These are phyloP conservation scores for Escallonia herrerae DNA, from an alignment of 129 eudicot species.

Conservation along the genomic window DNA sequence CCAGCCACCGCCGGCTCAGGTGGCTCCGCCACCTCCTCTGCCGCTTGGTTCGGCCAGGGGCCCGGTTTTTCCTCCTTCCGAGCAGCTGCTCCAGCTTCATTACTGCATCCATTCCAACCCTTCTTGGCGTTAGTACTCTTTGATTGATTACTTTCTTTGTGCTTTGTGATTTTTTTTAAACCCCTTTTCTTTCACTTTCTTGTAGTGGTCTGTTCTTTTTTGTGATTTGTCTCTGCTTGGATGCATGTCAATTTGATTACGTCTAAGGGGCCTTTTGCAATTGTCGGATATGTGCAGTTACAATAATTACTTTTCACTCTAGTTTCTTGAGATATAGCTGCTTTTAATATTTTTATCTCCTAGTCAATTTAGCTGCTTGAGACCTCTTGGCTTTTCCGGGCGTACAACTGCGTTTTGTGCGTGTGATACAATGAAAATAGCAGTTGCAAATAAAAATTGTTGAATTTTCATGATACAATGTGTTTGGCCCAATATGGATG, in stretches of 20 bases:
- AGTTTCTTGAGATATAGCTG: not conserved
- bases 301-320: too few species aligned
- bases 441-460: too few species aligned
- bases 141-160: not conserved
- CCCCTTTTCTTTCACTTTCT: too few species aligned
- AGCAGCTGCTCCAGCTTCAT: conserved; percentile 74
- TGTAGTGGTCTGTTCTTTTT: not conserved
- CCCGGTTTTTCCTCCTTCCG: conserved; percentile 71
- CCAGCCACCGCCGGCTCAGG: conserved; percentile 15
- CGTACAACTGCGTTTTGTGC: too few species aligned
- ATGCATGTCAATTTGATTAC: conserved; percentile 5
- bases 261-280: not conserved
- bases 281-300: not conserved
- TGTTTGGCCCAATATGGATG: too few species aligned
- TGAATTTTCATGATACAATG: too few species aligned
- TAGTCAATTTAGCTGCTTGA: not conserved
- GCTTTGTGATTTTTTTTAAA: not conserved
- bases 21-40: conserved; percentile 26
- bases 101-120: conserved; percentile 99
- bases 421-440: too few species aligned
- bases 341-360: not conserved
- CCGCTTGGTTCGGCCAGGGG: conserved; percentile 82
- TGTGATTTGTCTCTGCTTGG: not conserved
- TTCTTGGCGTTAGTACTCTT: conserved; percentile 62
- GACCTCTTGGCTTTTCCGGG: not conserved